phyloP scores from a whole-genome alignment of 139 green algal genomes.

The Diplosphaera chodatii region DNA sequence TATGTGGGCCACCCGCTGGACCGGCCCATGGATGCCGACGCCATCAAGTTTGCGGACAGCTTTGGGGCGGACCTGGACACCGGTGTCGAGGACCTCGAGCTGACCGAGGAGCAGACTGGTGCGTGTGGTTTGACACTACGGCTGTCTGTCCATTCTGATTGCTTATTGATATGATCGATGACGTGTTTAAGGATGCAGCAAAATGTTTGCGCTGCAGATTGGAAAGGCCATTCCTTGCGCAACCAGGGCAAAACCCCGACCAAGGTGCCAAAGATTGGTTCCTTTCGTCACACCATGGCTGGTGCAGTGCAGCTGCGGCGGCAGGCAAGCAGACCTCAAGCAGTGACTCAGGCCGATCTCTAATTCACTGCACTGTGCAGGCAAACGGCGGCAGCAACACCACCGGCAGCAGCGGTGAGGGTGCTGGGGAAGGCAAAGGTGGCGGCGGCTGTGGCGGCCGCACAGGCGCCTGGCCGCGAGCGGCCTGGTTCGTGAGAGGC shows the following conservation, averaged over 20 bases:
- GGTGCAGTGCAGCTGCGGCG: too few relatives aligned
- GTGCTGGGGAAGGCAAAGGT: background rate
- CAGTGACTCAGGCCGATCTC: too few relatives aligned
- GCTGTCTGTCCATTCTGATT: too few relatives aligned
- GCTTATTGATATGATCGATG: too few relatives aligned
- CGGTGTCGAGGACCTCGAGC: background rate
- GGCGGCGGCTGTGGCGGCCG: background rate
- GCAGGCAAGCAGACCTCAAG: too few relatives aligned
- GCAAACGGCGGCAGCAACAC: background rate
- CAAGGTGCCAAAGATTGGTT: too few relatives aligned
- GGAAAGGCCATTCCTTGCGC: background rate
- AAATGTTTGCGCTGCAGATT: background rate
- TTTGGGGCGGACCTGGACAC: background rate
- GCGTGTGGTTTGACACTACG: too few relatives aligned
- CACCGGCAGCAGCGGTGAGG: conserved; percentile 3
- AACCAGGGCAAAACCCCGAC: too few relatives aligned
- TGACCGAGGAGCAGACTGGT: background rate
- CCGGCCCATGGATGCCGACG: background rate
- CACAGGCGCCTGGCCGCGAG: conserved; percentile 28
- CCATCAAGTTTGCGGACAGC: background rate
- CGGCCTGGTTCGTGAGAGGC: conserved; percentile 38
- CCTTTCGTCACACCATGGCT: too few relatives aligned
- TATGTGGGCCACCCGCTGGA: conserved; percentile 14
- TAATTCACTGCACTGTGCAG: too few relatives aligned
- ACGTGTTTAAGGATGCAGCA: background rate